Evolutionary conservation across 768 basidiomycete genomes (phyloP), one percentile per base, ranked within the genome.

Genomic region (Gyrodon lividus): DNA sequence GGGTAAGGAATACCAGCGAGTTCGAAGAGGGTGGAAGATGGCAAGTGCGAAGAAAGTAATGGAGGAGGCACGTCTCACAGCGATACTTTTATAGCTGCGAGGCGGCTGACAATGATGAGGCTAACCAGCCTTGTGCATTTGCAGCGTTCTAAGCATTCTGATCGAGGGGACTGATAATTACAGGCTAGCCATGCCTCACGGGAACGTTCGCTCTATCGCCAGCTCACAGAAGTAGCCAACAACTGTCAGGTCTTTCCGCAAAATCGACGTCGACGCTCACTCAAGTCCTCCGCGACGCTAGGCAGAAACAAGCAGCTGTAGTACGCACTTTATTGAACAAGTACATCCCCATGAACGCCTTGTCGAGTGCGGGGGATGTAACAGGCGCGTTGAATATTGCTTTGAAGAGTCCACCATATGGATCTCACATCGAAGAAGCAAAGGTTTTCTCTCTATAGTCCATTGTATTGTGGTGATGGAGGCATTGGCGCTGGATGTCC

Each of bases 181-280:
- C 28, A n/a, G n/a, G 28, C 28, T 28, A 6, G 28, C 28, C 28
- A 10, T 28, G 28, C 10, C 24, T 8, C 28, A 28, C 28, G 10
- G 8, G 28, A 28, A 28, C 28, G 28, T 28, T 28, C 28, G 7
- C 10, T 28, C 28, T 28, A 28, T 28, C 28, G 72, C 72, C 62
- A 81, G n/a, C n/a, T n/a, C n/a, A n/a, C n/a, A n/a, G n/a, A n/a
- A n/a, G n/a, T n/a, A n/a, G n/a, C n/a, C n/a, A n/a, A n/a, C n/a
- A n/a, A n/a, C n/a, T n/a, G 54, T 41, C 6, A 74, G 76, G 74
- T 82, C 84, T 46, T 97, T 93, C 71, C 79, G 95, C 61, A 95
- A 94, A 72, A 92, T 98, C 72, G 87, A 98, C 73, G 87, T 98
- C 64, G 96, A 98, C 73, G 78, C 75, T 93, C 3, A 73, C 79